Evolutionary conservation across 169 alveolate species (phyloP), one percentile per base, ranked within the genome.

Genomic region (Theileria equi): DNA sequence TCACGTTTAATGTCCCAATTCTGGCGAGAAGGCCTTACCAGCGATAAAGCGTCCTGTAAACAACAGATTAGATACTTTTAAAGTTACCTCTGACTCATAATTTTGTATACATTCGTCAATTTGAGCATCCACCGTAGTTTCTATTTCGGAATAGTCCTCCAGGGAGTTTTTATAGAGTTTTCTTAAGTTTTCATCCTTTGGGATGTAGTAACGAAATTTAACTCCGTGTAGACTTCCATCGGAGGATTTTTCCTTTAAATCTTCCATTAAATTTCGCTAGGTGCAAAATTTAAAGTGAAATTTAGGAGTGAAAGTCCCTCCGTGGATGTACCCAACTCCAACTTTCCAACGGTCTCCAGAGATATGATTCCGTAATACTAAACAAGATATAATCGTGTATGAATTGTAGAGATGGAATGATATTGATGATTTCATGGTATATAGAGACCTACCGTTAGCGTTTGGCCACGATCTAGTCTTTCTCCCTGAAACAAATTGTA

Each of bases 1-100:
- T 90, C 91, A 62, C 95, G 68, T 72, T 89, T 89, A 62, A 90
- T 63, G 57, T 90, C 95, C 76, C 74, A 77, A 47, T 77, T 77
- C 43, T 77, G 81, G 32, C 71, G 71, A 28, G 81, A 45, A 0
- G 86, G 86, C 6, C 71, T 29, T 17, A 77, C 86, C 17, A 77
- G 58, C 23, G 86, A 77, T 3, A 77, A 49, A 13, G 67, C 80
- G 44, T 77, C 86, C 86, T 77, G 49, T 40, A 34, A 5, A 43
- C 21, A 59, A 2, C 11, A 6, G 43, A 17, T 36, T 7, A 4
- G 21, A 29, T 25, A 21, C 6, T 4, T 6, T 2, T 47, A 17
- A 5, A 59, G 59, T 11, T 40, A 74, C 84, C 71, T 74, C 69
- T 34, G 45, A 49, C 5, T 57, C 4, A 57, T 74, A 67, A 6